These are phyloP conservation scores for Fraxinus paxiana DNA, from an alignment of 305 asterid genomes.

Conservation along the genomic window DNA sequence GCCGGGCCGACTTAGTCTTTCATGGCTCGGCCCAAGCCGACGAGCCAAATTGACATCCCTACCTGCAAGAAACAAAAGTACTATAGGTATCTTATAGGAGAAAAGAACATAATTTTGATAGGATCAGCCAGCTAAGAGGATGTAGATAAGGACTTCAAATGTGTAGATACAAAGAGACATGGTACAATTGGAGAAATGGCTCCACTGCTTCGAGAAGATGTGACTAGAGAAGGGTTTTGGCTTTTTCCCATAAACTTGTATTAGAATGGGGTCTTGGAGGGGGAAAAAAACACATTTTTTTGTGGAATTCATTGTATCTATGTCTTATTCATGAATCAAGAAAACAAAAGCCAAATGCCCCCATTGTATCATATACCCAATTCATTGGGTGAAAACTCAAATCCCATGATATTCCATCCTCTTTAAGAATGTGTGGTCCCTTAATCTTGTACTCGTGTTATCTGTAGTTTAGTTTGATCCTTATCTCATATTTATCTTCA, in stretches of 20 bases:
- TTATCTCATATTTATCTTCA: conserved; percentile 4
- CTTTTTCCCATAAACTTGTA: background rate
- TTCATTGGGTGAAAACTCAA: conserved; percentile 10
- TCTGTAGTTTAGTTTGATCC: background rate
- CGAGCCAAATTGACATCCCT: no score
- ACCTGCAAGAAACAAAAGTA: background rate
- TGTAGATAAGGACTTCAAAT: background rate
- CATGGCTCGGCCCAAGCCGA: no score
- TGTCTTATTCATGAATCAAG: background rate
- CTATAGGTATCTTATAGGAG: background rate
- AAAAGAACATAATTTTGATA: background rate
- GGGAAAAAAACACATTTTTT: background rate
- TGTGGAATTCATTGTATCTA: conserved; percentile 23
- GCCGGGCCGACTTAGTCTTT: no score
- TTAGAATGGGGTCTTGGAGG: conserved; percentile 18
- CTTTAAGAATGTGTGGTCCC: conserved; percentile 32
- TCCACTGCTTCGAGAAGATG: conserved; percentile 3
- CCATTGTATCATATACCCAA: background rate
- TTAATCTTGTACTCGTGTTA: conserved; percentile 16
- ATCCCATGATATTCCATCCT: background rate
- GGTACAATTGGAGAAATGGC: background rate
- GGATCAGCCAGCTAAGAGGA: background rate
- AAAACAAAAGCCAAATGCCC: background rate
- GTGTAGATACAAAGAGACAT: background rate
- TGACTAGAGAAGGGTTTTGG: conserved; percentile 3